A percentile compares a stretch with the other conserved stretches of the same genome.
phyloP scores from a whole-genome alignment of 371 early-diverging fungal species.

The Coemansia sp. region DNA sequence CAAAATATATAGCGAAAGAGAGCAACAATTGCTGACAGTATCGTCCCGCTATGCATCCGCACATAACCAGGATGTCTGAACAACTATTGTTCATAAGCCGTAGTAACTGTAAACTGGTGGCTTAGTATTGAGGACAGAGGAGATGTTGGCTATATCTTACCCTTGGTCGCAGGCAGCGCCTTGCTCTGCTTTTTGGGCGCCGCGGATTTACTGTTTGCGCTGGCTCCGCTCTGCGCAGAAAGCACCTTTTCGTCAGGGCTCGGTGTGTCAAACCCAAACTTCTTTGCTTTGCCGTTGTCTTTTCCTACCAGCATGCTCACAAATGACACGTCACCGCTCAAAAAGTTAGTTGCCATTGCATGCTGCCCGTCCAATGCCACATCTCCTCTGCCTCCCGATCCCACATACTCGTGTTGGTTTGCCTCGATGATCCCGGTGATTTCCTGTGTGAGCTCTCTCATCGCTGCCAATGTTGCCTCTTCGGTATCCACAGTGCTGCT shows the following conservation, averaged over 20 bases:
- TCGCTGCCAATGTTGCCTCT: slow-evolving; percentile 7
- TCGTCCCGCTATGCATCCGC: no score
- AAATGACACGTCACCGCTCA: slow-evolving; percentile 40
- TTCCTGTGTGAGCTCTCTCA: slow-evolving; percentile 18
- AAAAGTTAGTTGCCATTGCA: slow-evolving; percentile 15
- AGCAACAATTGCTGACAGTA: no score
- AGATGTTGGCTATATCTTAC: slow-evolving; percentile 19
- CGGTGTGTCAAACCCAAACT: slow-evolving; percentile 71
- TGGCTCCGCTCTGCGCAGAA: slow-evolving; percentile 59
- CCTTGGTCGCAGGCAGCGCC: slow-evolving; percentile 14
- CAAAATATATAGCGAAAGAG: background rate
- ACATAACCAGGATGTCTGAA: background rate
- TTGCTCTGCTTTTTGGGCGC: slow-evolving; percentile 11
- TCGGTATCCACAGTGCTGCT: background rate
- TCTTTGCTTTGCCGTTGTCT: slow-evolving; percentile 13
- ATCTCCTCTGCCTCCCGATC: slow-evolving; percentile 4
- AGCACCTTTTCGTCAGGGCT: slow-evolving; percentile 84
- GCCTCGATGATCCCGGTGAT: slow-evolving; percentile 20
- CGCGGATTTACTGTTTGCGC: background rate
- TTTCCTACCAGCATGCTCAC: slow-evolving; percentile 35
- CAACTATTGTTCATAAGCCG: no score
- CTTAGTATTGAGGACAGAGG: background rate
- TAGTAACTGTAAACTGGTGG: background rate
- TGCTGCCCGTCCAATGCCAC: background rate
- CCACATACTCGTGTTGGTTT: slow-evolving; percentile 6